Base-by-base conservation (phyloP, 1,139 yeast genomes). In the Diutina catenulata region DNA sequence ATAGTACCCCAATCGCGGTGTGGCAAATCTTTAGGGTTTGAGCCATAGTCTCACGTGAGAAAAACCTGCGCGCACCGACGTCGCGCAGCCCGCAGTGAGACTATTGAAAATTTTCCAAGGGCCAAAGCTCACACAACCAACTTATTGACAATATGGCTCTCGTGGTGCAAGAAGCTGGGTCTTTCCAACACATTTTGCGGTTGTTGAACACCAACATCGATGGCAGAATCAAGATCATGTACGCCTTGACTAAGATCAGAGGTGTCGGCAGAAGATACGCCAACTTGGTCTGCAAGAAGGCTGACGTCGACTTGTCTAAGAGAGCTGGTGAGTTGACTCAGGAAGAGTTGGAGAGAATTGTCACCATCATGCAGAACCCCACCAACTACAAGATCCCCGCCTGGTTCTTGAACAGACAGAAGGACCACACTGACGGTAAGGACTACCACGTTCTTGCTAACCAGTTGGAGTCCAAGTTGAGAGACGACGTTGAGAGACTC, bases 231-330 rank as follows among this genome's bases (percentile, higher is more conserved):
- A 93, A 93, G 83, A 81, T 93, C 73, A 93, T 91, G 93, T 93
- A 87, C 84, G 99, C 99, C 70, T 79, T 93, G 76, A 88, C 98
- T 80, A 84, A 88, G 75, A 93, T 93, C 66, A 84, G 95, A 79
- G 99, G 99, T 86, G 97, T 93, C 65, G 98, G 98, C 76, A 94
- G 97, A 75, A 94, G 99, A 78, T 93, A 91, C 84, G 79, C 98
- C 73, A 93, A 91, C 91, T 79, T 93, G 76, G 95, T 91, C 66
- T 93, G 97, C 80, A 93, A 93, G 84, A 93, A 88, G 81, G 99
- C 99, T 62, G 99, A 91, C 78, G 94, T 91, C 66, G 94, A 86
- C 68, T 81, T 91, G 71, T 64, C 74, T 73, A 91, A 91, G 83
- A 86, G 99, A 76, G 99, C 99, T 60, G 99, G 99, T 83, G 98